Percentiles rank a stretch among this genome's conserved stretches.
Conservation (phyloP, 257 asterid species). For the Voacanga thouarsii region DNA sequence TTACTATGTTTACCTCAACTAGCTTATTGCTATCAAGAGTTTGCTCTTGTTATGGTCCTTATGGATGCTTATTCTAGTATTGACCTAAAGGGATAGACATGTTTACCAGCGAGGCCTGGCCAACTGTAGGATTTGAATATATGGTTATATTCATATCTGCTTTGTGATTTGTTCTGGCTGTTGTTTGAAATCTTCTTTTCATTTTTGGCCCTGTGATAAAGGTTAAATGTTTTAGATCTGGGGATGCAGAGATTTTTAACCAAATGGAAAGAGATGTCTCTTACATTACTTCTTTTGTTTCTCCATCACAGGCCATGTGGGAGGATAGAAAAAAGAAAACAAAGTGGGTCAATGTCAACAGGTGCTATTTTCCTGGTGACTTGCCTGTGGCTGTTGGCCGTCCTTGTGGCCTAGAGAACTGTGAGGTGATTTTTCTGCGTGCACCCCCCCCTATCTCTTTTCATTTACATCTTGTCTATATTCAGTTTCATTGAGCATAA, state of each 20-base stretch:
- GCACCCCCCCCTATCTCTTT: no score
- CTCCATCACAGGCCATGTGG: constrained; percentile 76
- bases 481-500: background rate
- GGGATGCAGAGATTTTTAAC: background rate
- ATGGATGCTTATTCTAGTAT: background rate
- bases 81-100: background rate
- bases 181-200: background rate
- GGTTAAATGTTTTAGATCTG: background rate
- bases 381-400: constrained; percentile 93
- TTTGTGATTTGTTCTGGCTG: background rate
- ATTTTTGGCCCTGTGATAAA: background rate
- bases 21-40: background rate
- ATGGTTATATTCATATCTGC: background rate
- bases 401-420: constrained; percentile 83
- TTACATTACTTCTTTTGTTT: constrained; percentile 21
- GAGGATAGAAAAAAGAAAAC: constrained; percentile 59
- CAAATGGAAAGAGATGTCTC: background rate
- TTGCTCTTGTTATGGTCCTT: background rate
- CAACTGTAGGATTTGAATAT: background rate
- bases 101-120: constrained; percentile 3
- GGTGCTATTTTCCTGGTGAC: constrained; percentile 86
- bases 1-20: background rate
- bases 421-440: constrained; percentile 63
- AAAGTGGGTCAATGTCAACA: constrained; percentile 73
- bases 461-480: constrained; percentile 2